These are phyloP conservation scores for Chrysoporthe deuterocubensis DNA, from an alignment of 2,329 filamentous ascomycete species.

Conservation along the genomic window DNA sequence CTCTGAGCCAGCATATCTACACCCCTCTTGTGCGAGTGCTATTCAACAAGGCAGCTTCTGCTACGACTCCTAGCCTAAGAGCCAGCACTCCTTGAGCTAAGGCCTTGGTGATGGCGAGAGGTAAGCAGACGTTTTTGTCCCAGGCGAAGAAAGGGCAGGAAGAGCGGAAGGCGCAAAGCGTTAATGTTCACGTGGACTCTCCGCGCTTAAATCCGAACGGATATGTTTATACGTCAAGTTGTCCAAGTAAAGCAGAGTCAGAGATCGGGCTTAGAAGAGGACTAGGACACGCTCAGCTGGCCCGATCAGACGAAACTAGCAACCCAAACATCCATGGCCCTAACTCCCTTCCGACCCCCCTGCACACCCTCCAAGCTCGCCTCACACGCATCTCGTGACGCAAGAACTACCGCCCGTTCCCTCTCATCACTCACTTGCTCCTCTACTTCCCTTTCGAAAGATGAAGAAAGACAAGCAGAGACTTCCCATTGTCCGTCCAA, in stretches of 20 bases:
- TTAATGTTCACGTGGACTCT: neutral
- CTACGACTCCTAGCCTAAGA: too few relatives aligned
- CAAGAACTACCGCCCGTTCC: slow-evolving; percentile 28
- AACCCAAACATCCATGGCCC: slow-evolving; percentile 33
- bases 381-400: slow-evolving; percentile 26
- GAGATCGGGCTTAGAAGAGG: neutral
- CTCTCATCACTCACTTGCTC: slow-evolving; percentile 27
- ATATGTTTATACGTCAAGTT: slow-evolving; percentile 1
- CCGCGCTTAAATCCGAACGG: neutral
- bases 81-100: too few relatives aligned
- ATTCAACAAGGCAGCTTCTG: too few relatives aligned
- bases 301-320: slow-evolving; percentile 27
- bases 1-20: too few relatives aligned
- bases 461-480: slow-evolving; percentile 25
- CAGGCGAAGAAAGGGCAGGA: too few relatives aligned
- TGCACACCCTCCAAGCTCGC: slow-evolving; percentile 29
- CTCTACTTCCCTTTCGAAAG: slow-evolving; percentile 25
- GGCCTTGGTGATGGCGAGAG: too few relatives aligned
- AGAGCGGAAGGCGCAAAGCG: too few relatives aligned
- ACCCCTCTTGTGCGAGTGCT: too few relatives aligned
- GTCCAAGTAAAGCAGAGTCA: neutral
- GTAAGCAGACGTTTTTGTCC: too few relatives aligned
- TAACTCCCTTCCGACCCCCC: slow-evolving; percentile 27
- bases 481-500: slow-evolving; percentile 31
- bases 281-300: slow-evolving; percentile 3